These are phyloP conservation scores for Chaetomium globosum DNA, from an alignment of 2,329 filamentous ascomycete genomes.

Conservation along the genomic window DNA sequence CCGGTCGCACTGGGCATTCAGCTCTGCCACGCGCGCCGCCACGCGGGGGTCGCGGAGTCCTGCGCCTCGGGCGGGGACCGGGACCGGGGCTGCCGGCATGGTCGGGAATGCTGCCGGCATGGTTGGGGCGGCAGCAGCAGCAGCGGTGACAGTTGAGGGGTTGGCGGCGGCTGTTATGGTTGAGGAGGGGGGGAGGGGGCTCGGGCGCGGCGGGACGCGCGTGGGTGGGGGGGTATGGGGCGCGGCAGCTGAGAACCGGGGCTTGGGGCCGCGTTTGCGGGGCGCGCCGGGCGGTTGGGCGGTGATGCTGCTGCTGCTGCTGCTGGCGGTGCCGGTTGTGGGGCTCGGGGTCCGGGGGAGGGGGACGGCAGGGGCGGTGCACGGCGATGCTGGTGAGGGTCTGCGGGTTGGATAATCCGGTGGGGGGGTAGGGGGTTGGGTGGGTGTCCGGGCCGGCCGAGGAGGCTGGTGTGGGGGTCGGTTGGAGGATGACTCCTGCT, in stretches of 20 bases:
- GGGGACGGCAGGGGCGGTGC: background rate
- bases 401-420: background rate
- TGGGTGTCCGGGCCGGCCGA: background rate
- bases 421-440: background rate
- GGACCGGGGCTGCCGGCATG: too few relatives aligned
- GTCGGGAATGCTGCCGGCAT: background rate
- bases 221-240: too few relatives aligned
- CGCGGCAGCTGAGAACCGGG: too few relatives aligned
- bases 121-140: background rate
- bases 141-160: too few relatives aligned
- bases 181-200: background rate
- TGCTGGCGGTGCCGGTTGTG: background rate
- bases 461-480: background rate
- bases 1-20: conserved; percentile 11
- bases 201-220: background rate
- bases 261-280: too few relatives aligned
- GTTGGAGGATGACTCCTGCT: background rate
- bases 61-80: too few relatives aligned
- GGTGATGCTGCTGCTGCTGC: background rate
- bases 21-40: conserved; percentile 2
- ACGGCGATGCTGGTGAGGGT: background rate
- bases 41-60: background rate
- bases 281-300: too few relatives aligned
- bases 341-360: too few relatives aligned
- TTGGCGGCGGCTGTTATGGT: too few relatives aligned